These are phyloP conservation scores for Malania oleifera DNA, from an alignment of 164 flowering plant genomes.

Conservation along the genomic window DNA sequence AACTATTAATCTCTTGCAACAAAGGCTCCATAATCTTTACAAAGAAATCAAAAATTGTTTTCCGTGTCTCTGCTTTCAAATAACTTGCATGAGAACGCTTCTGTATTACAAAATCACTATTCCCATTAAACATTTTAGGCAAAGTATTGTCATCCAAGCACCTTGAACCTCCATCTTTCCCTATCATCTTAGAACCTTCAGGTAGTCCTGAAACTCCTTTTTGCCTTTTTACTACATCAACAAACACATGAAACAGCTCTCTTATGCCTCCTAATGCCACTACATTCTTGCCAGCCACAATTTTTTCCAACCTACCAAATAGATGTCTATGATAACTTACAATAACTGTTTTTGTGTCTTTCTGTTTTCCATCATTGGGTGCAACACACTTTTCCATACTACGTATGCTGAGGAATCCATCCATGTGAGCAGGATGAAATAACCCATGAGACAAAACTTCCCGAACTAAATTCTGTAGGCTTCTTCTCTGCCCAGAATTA, in stretches of 20 bases:
- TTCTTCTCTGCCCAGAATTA: slow-evolving; percentile 17
- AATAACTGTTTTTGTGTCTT: slow-evolving; percentile 28
- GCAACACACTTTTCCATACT: slow-evolving; percentile 32
- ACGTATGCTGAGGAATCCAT: slow-evolving; percentile 60
- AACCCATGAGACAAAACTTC: slow-evolving; percentile 66
- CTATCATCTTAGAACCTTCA: slow-evolving; percentile 17
- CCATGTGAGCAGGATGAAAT: slow-evolving; percentile 73
- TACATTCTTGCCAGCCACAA: slow-evolving; percentile 34
- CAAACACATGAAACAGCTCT: slow-evolving; percentile 54
- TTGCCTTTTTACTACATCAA: slow-evolving; percentile 42
- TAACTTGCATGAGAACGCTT: slow-evolving; percentile 17
- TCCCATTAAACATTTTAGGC: slow-evolving; percentile 5
- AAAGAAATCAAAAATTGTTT: slow-evolving; percentile 62
- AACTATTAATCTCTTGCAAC: slow-evolving; percentile 33
- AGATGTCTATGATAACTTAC: slow-evolving; percentile 81
- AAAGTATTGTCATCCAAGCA: slow-evolving; percentile 12
- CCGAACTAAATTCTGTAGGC: slow-evolving; percentile 37
- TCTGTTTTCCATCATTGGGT: slow-evolving; percentile 23
- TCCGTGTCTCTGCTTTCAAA: slow-evolving; percentile 46
- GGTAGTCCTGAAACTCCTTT: slow-evolving; percentile 28
- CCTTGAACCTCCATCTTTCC: slow-evolving; percentile 14
- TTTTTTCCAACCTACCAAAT: slow-evolving; percentile 54
- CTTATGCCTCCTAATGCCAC: slow-evolving; percentile 43
- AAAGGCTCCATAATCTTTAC: slow-evolving; percentile 68
- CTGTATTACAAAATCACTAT: slow-evolving; percentile 10